phyloP scores from a whole-genome alignment of 768 basidiomycete species.

The Phaeotremella fagi region DNA sequence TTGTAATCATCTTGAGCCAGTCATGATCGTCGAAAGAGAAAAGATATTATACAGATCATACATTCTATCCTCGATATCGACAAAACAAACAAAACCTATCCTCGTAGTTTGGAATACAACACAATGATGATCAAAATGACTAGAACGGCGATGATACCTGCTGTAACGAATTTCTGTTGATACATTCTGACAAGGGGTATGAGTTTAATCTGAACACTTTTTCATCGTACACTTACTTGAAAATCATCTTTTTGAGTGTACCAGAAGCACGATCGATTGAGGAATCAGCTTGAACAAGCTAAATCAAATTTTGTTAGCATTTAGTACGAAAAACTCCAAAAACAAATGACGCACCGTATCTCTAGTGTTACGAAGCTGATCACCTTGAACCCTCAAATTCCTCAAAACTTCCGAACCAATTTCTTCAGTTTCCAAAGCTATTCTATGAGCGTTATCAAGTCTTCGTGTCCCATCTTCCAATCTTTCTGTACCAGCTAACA shows the following conservation, averaged over 20 bases:
- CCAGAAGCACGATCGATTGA: conserved; percentile 86
- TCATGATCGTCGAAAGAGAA: no score
- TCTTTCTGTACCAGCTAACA: conserved; percentile 70
- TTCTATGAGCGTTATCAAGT: conserved; percentile 80
- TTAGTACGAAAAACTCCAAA: background rate
- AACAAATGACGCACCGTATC: conserved; percentile 62
- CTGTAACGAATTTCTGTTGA: conserved; percentile 86
- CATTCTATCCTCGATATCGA: no score
- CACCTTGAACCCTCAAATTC: conserved; percentile 78
- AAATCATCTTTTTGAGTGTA: conserved; percentile 91
- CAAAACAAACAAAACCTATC: no score
- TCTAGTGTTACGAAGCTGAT: conserved; percentile 88
- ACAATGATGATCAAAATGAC: conserved; percentile 64
- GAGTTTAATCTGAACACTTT: conserved; percentile 4
- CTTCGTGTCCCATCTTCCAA: conserved; percentile 75
- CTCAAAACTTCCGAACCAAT: conserved; percentile 87
- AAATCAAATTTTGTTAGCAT: background rate
- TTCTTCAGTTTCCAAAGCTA: conserved; percentile 93
- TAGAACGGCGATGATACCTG: conserved; percentile 76
- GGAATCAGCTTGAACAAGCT: conserved; percentile 81
- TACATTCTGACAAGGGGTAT: conserved; percentile 69
- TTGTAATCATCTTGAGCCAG: no score
- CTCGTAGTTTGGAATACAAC: conserved; percentile 40
- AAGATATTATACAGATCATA: no score
- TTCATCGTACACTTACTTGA: conserved; percentile 60